These are phyloP conservation scores for Phytophthora tubulina DNA, from an alignment of 352 stramenopile genomes.

Conservation along the genomic window DNA sequence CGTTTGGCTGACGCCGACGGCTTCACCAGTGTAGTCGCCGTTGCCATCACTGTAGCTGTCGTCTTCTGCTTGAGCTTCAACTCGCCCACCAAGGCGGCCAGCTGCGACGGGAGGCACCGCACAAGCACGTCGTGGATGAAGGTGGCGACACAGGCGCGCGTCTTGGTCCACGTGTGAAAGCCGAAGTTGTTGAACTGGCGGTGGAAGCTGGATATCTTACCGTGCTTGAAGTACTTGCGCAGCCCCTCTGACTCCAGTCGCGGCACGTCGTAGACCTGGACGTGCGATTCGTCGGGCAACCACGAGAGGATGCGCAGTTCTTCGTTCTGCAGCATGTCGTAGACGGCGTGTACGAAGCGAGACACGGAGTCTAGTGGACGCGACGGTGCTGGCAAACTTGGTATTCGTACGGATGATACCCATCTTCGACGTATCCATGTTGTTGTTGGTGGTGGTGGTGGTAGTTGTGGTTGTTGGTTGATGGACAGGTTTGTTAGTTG, in stretches of 20 bases:
- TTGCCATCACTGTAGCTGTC: not conserved
- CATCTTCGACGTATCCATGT: not conserved
- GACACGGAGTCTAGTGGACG: conserved; percentile 17
- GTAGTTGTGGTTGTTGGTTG: not conserved
- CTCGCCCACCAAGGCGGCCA: conserved; percentile 15
- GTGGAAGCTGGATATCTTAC: conserved; percentile 91
- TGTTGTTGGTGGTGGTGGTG: no score
- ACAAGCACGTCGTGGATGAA: conserved; percentile 72
- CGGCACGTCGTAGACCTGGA: conserved; percentile 84
- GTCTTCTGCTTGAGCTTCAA: conserved; percentile 20
- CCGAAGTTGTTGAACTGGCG: conserved; percentile 94
- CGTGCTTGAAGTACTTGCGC: conserved; percentile 87
- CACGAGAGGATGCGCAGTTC: conserved; percentile 55
- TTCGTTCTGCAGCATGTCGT: conserved; percentile 71
- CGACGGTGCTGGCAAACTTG: not conserved
- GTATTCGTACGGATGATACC: not conserved
- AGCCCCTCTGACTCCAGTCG: conserved; percentile 66
- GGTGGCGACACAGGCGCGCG: conserved; percentile 64
- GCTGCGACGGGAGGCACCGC: conserved; percentile 45
- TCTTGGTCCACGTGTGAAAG: conserved; percentile 89
- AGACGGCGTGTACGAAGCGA: conserved; percentile 61
- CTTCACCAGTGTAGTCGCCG: not conserved
- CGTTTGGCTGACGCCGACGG: conserved; percentile 11
- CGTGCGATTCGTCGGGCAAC: conserved; percentile 66
- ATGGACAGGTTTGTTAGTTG: not conserved